Conservation (phyloP, 345 rosid genomes). For the Conringia planisiliqua region DNA sequence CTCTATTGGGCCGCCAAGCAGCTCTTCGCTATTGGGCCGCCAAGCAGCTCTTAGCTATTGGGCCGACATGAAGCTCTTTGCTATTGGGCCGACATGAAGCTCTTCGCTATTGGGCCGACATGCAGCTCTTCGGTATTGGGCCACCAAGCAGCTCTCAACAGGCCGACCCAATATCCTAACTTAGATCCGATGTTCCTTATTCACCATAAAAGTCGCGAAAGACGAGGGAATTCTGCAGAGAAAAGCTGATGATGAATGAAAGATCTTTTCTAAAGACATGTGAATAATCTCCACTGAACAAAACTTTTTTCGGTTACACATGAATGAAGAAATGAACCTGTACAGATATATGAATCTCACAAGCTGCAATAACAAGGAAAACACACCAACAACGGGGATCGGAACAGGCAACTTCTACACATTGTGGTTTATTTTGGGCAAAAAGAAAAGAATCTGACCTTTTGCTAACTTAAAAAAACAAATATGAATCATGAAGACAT, state of each 20-base stretch:
- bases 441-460: conserved; percentile 18
- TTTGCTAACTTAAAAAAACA: conserved; percentile 15
- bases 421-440: conserved; percentile 13
- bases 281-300: conserved; percentile 16
- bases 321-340: conserved; percentile 87
- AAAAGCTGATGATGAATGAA: neutral
- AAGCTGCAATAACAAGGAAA: conserved; percentile 3
- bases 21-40: neutral
- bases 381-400: neutral
- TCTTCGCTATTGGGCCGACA: neutral
- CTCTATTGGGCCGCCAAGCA: neutral
- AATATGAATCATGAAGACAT: conserved; percentile 11
- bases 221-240: neutral
- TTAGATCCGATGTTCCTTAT: too few species aligned
- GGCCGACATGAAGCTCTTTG: neutral
- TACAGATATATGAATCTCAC: conserved; percentile 43
- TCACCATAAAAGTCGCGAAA: too few species aligned
- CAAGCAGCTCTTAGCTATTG: neutral
- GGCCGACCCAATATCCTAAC: too few species aligned
- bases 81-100: neutral
- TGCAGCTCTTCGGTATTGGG: too few species aligned
- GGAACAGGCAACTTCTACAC: conserved; percentile 13
- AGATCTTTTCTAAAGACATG: conserved; percentile 10
- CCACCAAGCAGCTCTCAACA: too few species aligned
- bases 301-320: conserved; percentile 50